A percentile compares a stretch with the other conserved stretches of the same genome.
Conservation (phyloP, 352 stramenopile genomes). For the Phytophthora pinifolia region DNA sequence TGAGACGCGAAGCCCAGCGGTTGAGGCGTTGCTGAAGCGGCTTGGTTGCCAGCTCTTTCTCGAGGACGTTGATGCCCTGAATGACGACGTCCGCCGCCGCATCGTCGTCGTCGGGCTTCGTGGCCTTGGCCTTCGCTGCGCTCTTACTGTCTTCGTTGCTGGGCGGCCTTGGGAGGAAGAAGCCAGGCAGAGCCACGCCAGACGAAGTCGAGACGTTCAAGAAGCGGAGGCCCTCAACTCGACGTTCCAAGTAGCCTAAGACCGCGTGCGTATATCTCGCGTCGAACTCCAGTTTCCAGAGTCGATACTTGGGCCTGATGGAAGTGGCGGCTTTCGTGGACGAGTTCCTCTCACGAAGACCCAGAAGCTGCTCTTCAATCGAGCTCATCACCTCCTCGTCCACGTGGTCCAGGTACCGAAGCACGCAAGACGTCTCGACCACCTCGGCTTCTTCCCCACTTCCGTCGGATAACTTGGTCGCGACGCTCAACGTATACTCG, state of each 20-base stretch:
- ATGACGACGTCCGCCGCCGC: constrained; percentile 30
- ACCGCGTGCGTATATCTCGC: constrained; percentile 57
- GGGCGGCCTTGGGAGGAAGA: constrained; percentile 50
- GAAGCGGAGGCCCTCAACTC: constrained; percentile 47
- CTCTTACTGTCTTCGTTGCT: constrained; percentile 20
- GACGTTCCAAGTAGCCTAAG: constrained; percentile 53
- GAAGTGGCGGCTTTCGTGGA: constrained; percentile 15
- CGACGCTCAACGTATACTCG: constrained; percentile 63
- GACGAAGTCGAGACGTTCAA: constrained; percentile 40
- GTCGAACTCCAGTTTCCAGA: constrained; percentile 84
- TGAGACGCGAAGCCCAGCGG: constrained; percentile 44
- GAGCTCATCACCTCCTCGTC: constrained; percentile 31
- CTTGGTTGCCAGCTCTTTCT: constrained; percentile 19
- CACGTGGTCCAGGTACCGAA: constrained; percentile 63
- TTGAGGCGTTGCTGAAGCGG: constrained; percentile 36
- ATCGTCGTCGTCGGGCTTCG: constrained; percentile 7
- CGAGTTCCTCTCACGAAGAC: constrained; percentile 1
- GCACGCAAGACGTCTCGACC: constrained; percentile 62
- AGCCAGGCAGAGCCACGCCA: constrained; percentile 51
- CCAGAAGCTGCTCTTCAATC: constrained; percentile 28
- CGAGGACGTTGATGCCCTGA: constrained; percentile 46
- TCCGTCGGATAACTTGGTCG: constrained; percentile 7
- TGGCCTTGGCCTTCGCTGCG: constrained; percentile 5
- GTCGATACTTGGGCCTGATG: constrained; percentile 26
- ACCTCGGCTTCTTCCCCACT: constrained; percentile 13